Evolutionary conservation across 805 yeast species (phyloP).

Genomic region (Teunomyces cretensis): DNA sequence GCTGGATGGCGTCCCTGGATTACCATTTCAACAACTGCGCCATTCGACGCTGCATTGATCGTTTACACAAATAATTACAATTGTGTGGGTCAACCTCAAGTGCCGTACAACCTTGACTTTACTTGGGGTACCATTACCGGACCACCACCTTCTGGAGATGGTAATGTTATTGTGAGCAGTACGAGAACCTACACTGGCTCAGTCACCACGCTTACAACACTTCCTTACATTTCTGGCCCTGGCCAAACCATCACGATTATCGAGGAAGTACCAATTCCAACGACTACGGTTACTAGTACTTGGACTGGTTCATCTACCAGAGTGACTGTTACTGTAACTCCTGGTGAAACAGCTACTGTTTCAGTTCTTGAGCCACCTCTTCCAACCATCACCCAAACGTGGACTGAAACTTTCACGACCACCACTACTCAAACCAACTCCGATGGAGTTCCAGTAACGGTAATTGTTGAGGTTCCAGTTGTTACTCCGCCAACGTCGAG

Average conservation of each 20-base stretch:
- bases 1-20: background rate
- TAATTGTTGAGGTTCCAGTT: conserved; percentile 11
- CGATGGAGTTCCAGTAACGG: conserved; percentile 3
- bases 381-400: conserved; percentile 6
- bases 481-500: too few species aligned
- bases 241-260: conserved; percentile 7
- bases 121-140: too few species aligned
- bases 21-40: background rate
- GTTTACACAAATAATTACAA: background rate
- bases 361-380: conserved; percentile 3
- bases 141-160: too few species aligned
- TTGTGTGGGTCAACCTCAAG: background rate
- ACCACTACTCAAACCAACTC: conserved; percentile 4
- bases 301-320: conserved; percentile 4
- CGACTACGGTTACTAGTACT: conserved; percentile 3
- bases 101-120: too few species aligned
- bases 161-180: background rate
- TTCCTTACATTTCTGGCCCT: background rate
- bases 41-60: too few species aligned
- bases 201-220: background rate
- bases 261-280: conserved; percentile 13
- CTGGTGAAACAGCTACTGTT: conserved; percentile 4
- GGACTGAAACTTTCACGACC: conserved; percentile 8
- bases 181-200: background rate
- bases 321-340: background rate